These are phyloP conservation scores for Penicillium glabrum DNA, from an alignment of 2,329 filamentous ascomycete species.

Conservation along the genomic window DNA sequence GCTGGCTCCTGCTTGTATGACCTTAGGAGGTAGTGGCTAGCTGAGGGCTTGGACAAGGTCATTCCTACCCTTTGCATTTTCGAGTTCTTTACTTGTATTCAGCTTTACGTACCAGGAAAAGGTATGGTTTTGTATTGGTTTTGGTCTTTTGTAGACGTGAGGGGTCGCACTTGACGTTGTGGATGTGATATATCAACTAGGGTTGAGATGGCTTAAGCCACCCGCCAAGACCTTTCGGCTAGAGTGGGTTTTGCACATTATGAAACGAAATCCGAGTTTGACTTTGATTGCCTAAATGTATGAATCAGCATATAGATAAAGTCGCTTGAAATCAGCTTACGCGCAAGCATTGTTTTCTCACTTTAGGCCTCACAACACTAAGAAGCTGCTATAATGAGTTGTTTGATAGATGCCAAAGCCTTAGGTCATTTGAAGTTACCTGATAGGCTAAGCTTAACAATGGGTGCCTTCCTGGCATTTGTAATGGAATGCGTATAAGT, in stretches of 20 bases:
- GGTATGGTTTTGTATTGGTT: background rate
- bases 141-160: background rate
- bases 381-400: too few relatives aligned
- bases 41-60: background rate
- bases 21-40: background rate
- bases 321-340: too few relatives aligned
- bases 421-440: too few relatives aligned
- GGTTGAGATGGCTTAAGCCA: background rate
- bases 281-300: too few relatives aligned
- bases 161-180: background rate
- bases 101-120: background rate
- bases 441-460: too few relatives aligned
- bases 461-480: too few relatives aligned
- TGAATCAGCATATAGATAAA: too few relatives aligned
- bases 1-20: conserved; percentile 5
- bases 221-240: background rate
- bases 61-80: background rate
- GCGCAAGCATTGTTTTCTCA: too few relatives aligned
- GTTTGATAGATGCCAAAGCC: too few relatives aligned
- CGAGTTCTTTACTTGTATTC: background rate
- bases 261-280: too few relatives aligned
- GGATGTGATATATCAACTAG: background rate
- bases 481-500: too few relatives aligned
- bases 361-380: too few relatives aligned
- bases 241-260: background rate